Evolutionary conservation across 2,329 filamentous ascomycete genomes (phyloP).

Genomic region (Metarhizium humberi): DNA sequence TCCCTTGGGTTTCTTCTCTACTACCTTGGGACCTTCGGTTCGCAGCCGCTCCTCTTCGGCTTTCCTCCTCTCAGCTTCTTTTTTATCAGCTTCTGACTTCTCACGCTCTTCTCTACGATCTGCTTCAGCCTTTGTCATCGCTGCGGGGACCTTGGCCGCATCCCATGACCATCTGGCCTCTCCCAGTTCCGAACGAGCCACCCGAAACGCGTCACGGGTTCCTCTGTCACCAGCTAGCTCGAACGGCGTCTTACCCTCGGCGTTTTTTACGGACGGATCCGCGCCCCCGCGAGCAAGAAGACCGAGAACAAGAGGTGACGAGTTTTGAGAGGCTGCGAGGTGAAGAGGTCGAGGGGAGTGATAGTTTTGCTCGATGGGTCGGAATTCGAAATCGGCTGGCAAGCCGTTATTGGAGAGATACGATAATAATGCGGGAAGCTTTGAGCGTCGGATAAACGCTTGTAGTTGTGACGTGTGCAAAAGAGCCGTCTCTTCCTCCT

Average conservation of each 20-base stretch:
- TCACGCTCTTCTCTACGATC: constrained; percentile 63
- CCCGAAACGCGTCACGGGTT: constrained; percentile 84
- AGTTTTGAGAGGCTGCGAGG: constrained; percentile 73
- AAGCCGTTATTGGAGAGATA: constrained; percentile 75
- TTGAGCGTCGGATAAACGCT: constrained; percentile 79
- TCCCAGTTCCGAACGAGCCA: constrained; percentile 74
- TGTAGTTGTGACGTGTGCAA: constrained; percentile 87
- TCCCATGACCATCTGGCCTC: constrained; percentile 74
- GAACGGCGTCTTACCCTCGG: constrained; percentile 76
- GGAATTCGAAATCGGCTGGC: constrained; percentile 63
- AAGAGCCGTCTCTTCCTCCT: constrained; percentile 73
- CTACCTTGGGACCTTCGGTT: constrained; percentile 52
- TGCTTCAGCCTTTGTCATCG: constrained; percentile 62
- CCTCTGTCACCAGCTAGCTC: constrained; percentile 77
- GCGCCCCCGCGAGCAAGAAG: constrained; percentile 67
- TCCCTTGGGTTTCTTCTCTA: constrained; percentile 39
- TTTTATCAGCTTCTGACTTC: constrained; percentile 55
- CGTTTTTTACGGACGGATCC: constrained; percentile 61
- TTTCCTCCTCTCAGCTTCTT: constrained; percentile 61
- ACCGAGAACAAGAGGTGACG: constrained; percentile 65
- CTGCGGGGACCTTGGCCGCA: constrained; percentile 58
- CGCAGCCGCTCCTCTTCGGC: constrained; percentile 66
- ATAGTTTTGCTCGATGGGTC: constrained; percentile 61
- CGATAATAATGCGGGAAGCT: constrained; percentile 74
- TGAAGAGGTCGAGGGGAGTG: constrained; percentile 81